Evolutionary conservation across 2,329 filamentous ascomycete species (phyloP).

Genomic region (Exophiala xenobiotica): DNA sequence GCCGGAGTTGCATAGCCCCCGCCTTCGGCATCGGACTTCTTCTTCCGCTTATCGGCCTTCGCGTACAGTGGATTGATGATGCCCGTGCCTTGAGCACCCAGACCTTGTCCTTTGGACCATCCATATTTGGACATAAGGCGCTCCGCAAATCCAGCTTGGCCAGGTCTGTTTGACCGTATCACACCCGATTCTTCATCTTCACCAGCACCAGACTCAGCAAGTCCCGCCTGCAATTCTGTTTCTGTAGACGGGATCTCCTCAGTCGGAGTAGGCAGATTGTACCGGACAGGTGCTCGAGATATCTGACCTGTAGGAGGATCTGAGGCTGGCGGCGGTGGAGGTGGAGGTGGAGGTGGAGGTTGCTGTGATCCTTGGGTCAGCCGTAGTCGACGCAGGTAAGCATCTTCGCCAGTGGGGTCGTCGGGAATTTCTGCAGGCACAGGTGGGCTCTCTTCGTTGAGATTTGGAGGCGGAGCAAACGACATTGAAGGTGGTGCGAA

Average conservation of each 20-base stretch:
- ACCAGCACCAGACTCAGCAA: conserved; percentile 36
- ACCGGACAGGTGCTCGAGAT: conserved; percentile 75
- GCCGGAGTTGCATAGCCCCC: conserved; percentile 72
- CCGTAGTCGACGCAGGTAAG: conserved; percentile 62
- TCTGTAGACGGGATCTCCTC: conserved; percentile 54
- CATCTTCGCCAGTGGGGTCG: conserved; percentile 67
- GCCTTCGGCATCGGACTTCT: conserved; percentile 73
- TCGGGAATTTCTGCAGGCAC: conserved; percentile 49
- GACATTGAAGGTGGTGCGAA: conserved; percentile 51
- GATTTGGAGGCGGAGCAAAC: conserved; percentile 53
- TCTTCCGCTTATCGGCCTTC: conserved; percentile 82
- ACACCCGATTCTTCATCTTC: conserved; percentile 36
- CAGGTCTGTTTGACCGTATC: conserved; percentile 65
- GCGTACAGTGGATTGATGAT: conserved; percentile 82
- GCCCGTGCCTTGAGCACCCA: conserved; percentile 78
- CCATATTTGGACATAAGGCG: conserved; percentile 92
- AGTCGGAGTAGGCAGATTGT: conserved; percentile 56
- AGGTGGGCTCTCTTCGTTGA: conserved; percentile 30
- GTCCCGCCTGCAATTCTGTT: conserved; percentile 50
- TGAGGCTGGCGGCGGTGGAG: conserved; percentile 36
- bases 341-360: conserved; percentile 34
- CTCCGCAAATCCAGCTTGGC: conserved; percentile 80
- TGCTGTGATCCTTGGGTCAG: conserved; percentile 48
- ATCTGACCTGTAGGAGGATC: conserved; percentile 53
- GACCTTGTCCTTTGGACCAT: conserved; percentile 82